phyloP scores from a whole-genome alignment of 192 early-diverging fungal genomes.

The Chytriomyces sp. region DNA sequence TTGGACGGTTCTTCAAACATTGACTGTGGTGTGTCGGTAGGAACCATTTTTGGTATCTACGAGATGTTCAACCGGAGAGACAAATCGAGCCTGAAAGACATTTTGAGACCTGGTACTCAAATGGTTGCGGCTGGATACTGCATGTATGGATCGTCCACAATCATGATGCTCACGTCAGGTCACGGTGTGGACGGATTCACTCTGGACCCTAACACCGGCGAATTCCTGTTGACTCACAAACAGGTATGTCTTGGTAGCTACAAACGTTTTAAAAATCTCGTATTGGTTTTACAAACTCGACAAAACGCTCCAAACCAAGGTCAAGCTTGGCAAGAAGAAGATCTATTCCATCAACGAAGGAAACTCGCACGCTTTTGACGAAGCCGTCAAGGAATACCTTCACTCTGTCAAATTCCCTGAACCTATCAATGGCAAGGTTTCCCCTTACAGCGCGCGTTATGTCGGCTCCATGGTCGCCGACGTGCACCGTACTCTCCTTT shows the following conservation, averaged over 20 bases:
- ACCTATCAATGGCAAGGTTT: slow-evolving; percentile 60
- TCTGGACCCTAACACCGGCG: slow-evolving; percentile 93
- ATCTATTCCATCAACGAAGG: slow-evolving; percentile 99
- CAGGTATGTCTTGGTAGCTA: slow-evolving; percentile 57
- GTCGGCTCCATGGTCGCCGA: slow-evolving; percentile 99
- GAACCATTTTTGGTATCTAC: slow-evolving; percentile 99
- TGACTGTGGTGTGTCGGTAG: slow-evolving; percentile 97
- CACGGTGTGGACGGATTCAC: slow-evolving; percentile 90
- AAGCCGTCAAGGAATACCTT: slow-evolving; percentile 85
- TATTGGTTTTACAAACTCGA: not conserved
- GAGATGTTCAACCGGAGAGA: slow-evolving; percentile 63
- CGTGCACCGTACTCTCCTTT: slow-evolving; percentile 65
- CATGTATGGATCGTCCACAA: slow-evolving; percentile 90
- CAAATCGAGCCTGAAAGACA: slow-evolving; percentile 61
- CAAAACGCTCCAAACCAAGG: slow-evolving; percentile 35
- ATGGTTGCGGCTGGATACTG: slow-evolving; percentile 95
- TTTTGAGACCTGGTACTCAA: slow-evolving; percentile 85
- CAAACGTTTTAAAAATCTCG: not conserved
- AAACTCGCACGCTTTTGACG: slow-evolving; percentile 89
- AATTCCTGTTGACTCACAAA: slow-evolving; percentile 98
- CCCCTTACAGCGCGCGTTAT: slow-evolving; percentile 92
- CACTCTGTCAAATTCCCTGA: slow-evolving; percentile 86
- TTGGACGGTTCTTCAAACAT: slow-evolving; percentile 98
- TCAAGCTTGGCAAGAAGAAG: slow-evolving; percentile 70
- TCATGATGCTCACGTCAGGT: slow-evolving; percentile 70